Conservation (phyloP, 495 filamentous ascomycete genomes). For the Pyronema domesticum region DNA sequence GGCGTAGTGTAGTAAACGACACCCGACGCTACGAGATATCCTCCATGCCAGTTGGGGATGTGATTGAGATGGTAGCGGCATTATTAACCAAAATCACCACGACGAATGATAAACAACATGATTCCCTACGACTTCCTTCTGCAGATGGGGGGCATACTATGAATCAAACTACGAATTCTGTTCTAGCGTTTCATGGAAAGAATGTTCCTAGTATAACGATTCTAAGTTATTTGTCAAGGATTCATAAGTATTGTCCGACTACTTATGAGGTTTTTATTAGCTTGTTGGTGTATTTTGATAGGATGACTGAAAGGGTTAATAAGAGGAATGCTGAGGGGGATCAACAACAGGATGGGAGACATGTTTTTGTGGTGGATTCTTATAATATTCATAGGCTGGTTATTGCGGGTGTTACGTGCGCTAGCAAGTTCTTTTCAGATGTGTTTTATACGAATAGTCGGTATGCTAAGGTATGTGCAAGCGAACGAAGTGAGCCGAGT, state of each 20-base stretch:
- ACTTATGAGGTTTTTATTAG: slow-evolving; percentile 97
- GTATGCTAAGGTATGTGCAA: slow-evolving; percentile 76
- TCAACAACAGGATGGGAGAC: slow-evolving; percentile 35
- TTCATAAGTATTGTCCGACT: slow-evolving; percentile 97
- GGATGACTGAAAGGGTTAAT: slow-evolving; percentile 96
- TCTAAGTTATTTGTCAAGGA: slow-evolving; percentile 82
- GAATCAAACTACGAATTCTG: slow-evolving; percentile 66
- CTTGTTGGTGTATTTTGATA: slow-evolving; percentile 91
- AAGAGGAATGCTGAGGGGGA: slow-evolving; percentile 14
- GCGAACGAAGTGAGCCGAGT: too few species aligned
- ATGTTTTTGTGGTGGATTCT: slow-evolving; percentile 95
- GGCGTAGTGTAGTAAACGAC: slow-evolving; percentile 15
- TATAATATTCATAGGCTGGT: slow-evolving; percentile 97
- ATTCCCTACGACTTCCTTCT: slow-evolving; percentile 52
- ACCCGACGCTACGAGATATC: slow-evolving; percentile 66
- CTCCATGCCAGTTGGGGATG: slow-evolving; percentile 89
- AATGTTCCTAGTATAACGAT: slow-evolving; percentile 97
- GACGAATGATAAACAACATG: slow-evolving; percentile 88
- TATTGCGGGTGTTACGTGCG: slow-evolving; percentile 93
- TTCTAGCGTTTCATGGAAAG: slow-evolving; percentile 97
- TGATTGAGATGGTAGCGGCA: slow-evolving; percentile 99
- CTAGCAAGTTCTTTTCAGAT: slow-evolving; percentile 99
- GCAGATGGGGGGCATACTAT: slow-evolving; percentile 41
- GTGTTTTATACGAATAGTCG: slow-evolving; percentile 98
- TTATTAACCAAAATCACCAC: slow-evolving; percentile 95